Base-by-base conservation (phyloP, 2,329 filamentous ascomycete genomes). In the Ophiostoma himal-ulmi region DNA sequence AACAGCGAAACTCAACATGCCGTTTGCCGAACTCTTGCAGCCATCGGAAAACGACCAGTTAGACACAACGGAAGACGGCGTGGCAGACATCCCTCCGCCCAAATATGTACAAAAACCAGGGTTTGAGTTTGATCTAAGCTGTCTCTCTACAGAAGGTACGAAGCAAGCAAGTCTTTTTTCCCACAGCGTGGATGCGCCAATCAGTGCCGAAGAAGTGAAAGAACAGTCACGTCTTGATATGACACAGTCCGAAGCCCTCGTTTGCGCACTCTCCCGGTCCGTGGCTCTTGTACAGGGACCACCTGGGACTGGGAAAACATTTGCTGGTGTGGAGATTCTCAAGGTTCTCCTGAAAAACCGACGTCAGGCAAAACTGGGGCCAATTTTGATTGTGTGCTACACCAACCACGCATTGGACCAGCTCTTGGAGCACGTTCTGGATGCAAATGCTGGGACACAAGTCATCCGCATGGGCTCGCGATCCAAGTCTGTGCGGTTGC, bases 301-400 rank as follows among this genome's bases (percentile, higher is more conserved):
- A 0, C 89, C 89, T 0, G 89, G 90, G 0, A 92, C 89, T 0
- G 89, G 90, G 0, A 92, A 92, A 75, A 85, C 82, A 4, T 91
- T 84, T 73, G 82, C 84, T 0, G 89, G 88, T 2, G 81, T 87
- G 1, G 81, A 84, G 62, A 76, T 91, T n/a, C 83, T 90, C 71
- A 84, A 84, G 71, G 81, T 83, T 0, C 75, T 89, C 6, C 75
- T 89, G 3, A 75, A 76, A 14, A 82, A 83, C 73, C 81, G 81
- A 67, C 41, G 57, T 0, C 72, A 74, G 8, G 79, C 81, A 0
- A 69, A 76, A 0, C 73, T 87, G 0, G 84, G 85, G 0, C 85
- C 85, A 0, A 82, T 87, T 4, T 20, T 78, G 2, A 70, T 75
- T 13, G 77, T 84, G 17, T 85, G 83, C 72, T 86, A 85, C 71